phyloP scores from a whole-genome alignment of 192 early-diverging fungal species.

The Dissophora ornata region DNA sequence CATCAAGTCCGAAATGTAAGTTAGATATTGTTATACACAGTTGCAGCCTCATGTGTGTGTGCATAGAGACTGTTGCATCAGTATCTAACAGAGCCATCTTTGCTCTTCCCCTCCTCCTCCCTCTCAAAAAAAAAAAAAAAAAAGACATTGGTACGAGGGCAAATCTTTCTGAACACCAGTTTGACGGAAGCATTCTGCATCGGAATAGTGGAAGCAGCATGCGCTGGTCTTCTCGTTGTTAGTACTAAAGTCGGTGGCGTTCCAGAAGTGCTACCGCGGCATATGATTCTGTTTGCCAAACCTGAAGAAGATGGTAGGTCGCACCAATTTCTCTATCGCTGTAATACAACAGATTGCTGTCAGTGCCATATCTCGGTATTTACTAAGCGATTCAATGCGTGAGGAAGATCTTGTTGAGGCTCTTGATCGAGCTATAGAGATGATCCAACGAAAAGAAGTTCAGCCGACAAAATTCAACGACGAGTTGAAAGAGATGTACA shows the following conservation, averaged over 20 bases:
- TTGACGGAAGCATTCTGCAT: conserved; percentile 99
- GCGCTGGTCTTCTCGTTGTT: conserved; percentile 92
- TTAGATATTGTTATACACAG: not conserved
- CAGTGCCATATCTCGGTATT: no score
- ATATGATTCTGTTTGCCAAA: conserved; percentile 92
- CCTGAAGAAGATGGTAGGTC: conserved; percentile 84
- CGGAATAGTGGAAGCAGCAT: conserved; percentile 97
- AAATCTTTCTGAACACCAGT: conserved; percentile 97
- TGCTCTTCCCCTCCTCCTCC: no score
- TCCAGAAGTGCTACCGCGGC: conserved; percentile 91
- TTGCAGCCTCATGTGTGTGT: not conserved
- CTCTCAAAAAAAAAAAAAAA: no score
- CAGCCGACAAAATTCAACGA: conserved; percentile 79
- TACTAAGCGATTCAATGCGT: no score
- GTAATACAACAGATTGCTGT: no score
- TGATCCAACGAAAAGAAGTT: conserved; percentile 71
- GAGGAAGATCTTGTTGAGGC: conserved; percentile 81
- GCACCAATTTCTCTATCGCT: not conserved
- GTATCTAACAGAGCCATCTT: no score
- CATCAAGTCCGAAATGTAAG: conserved; percentile 84
- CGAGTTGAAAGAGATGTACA: conserved; percentile 93
- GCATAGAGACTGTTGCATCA: not conserved
- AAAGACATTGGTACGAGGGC: conserved; percentile 81
- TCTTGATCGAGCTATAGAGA: conserved; percentile 75
- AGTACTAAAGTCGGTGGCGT: conserved; percentile 96